Evolutionary conservation across 768 basidiomycete species (phyloP).

Genomic region (Lactifluus echinatus): DNA sequence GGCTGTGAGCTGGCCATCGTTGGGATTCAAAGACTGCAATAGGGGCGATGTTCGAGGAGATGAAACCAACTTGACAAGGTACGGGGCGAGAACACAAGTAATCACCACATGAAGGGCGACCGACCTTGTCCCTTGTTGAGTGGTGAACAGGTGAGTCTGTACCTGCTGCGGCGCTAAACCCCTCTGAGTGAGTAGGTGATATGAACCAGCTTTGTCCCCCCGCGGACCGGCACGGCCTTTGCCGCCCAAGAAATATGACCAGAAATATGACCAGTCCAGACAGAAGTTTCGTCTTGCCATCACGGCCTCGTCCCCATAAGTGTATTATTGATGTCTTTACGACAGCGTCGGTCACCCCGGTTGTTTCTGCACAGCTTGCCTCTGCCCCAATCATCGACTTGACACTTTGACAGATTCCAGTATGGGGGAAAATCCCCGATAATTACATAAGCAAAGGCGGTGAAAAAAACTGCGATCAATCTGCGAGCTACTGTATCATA

Average conservation of each 20-base stretch:
- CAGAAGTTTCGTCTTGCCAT: not conserved
- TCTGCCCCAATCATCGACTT: not conserved
- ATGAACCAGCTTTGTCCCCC: not conserved
- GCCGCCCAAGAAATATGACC: no score
- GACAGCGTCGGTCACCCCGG: not conserved
- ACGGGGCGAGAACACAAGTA: not conserved
- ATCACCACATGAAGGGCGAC: not conserved
- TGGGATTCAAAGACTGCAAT: not conserved
- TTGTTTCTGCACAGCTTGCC: not conserved
- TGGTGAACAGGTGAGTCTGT: not conserved
- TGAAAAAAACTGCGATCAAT: not conserved
- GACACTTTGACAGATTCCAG: not conserved
- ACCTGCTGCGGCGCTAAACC: not conserved
- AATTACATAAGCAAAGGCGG: not conserved
- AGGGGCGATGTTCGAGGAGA: not conserved
- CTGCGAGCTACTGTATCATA: no score
- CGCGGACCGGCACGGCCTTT: not conserved
- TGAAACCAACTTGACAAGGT: not conserved
- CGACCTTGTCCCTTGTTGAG: not conserved
- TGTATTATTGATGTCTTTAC: not conserved
- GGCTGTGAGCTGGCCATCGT: not conserved
- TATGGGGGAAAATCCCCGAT: not conserved
- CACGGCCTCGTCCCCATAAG: no score
- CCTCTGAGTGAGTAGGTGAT: not conserved
- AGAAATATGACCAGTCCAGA: not conserved